Conservation (phyloP, 2,329 filamentous ascomycete species). For the Aspergillus ochraceus region DNA sequence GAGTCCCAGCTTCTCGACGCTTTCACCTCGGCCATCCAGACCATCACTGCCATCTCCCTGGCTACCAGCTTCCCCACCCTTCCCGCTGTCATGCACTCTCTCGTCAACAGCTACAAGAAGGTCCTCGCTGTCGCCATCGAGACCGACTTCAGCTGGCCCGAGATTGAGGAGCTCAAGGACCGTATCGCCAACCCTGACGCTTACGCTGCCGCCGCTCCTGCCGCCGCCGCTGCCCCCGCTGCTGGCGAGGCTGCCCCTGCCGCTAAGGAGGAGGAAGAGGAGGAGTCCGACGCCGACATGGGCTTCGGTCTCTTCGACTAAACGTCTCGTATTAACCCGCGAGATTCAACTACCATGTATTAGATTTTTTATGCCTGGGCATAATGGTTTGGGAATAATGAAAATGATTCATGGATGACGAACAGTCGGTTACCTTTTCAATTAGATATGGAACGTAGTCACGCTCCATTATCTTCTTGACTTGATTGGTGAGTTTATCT, state of each 20-base stretch:
- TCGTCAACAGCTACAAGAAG: conserved; percentile 99
- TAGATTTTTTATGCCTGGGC: conserved; percentile 36
- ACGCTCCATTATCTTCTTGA: conserved; percentile 32
- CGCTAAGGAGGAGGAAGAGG: conserved; percentile 63
- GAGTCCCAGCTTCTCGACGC: conserved; percentile 89
- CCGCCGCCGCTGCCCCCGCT: conserved; percentile 56
- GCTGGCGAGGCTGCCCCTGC: conserved; percentile 53
- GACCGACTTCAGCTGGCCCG: conserved; percentile 91
- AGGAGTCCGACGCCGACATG: conserved; percentile 62
- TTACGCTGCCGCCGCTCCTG: conserved; percentile 81
- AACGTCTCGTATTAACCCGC: conserved; percentile 29
- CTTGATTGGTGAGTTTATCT: conserved; percentile 23
- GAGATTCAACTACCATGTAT: conserved; percentile 38
- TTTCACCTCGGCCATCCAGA: conserved; percentile 77
- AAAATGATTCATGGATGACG: conserved; percentile 29
- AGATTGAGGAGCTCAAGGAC: conserved; percentile 98
- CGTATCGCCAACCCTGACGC: conserved; percentile 98
- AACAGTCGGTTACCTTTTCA: conserved; percentile 17
- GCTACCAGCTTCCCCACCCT: conserved; percentile 93
- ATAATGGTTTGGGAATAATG: conserved; percentile 35
- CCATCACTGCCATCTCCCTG: conserved; percentile 88
- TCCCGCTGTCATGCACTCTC: conserved; percentile 91
- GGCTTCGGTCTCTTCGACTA: conserved; percentile 81
- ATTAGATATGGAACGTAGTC: conserved; percentile 36
- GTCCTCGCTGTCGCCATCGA: conserved; percentile 78